phyloP scores from a whole-genome alignment of 176 grass and related monocot species.

The Urochloa ruziziensis region DNA sequence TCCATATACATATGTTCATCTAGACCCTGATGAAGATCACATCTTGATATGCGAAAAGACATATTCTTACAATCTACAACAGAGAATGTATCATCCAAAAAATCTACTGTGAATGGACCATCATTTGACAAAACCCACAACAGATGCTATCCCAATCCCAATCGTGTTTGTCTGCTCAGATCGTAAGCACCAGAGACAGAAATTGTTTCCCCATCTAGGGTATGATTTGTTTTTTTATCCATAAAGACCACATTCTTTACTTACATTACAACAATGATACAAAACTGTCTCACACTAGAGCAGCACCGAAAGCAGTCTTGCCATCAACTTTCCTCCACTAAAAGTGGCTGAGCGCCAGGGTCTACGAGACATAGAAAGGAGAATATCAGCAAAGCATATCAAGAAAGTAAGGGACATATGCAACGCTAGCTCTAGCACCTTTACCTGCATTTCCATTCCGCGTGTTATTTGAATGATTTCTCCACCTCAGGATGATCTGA shows the following conservation, averaged over 20 bases:
- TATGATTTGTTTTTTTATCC: background rate
- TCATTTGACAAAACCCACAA: background rate
- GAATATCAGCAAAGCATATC: background rate
- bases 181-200: background rate
- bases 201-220: background rate
- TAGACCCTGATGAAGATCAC: background rate
- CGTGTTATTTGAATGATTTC: slow-evolving; percentile 8
- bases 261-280: background rate
- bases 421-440: background rate
- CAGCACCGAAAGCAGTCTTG: background rate
- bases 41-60: background rate
- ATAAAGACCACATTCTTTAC: background rate
- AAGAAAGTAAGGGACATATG: background rate
- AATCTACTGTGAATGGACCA: background rate
- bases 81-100: slow-evolving; percentile 9
- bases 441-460: slow-evolving; percentile 47
- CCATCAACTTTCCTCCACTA: slow-evolving; percentile 35
- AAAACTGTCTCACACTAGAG: slow-evolving; percentile 1
- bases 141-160: background rate
- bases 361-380: slow-evolving; percentile 26
- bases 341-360: slow-evolving; percentile 44
- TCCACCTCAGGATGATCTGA: slow-evolving; percentile 36
- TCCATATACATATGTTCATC: slow-evolving; percentile 22
- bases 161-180: background rate
- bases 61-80: background rate